A percentile compares a stretch with the other conserved stretches of the same genome.
Conservation (phyloP, 2,329 filamentous ascomycete genomes). For the Aspergillus pseudonomiae region DNA sequence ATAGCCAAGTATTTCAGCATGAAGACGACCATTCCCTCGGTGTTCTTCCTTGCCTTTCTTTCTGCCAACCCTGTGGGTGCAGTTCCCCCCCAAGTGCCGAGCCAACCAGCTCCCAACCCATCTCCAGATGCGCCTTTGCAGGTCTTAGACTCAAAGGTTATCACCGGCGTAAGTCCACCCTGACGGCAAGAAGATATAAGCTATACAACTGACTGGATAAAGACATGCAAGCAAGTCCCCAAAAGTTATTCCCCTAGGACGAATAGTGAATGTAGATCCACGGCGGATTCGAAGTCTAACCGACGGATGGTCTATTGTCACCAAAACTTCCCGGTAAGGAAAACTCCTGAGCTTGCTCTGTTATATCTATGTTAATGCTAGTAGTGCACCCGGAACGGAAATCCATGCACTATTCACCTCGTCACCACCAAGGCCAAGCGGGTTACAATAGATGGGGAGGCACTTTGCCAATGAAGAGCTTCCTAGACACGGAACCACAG, state of each 20-base stretch:
- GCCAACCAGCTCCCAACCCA: neutral
- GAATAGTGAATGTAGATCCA: too few species aligned
- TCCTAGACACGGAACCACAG: neutral
- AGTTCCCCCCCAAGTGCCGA: neutral
- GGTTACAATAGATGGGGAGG: neutral
- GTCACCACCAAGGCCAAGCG: neutral
- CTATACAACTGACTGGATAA: neutral
- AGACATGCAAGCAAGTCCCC: neutral
- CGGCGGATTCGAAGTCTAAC: too few species aligned
- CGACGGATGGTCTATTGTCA: neutral
- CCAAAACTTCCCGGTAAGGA: neutral
- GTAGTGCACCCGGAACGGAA: neutral
- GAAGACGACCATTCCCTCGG: neutral
- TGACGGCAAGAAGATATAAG: neutral
- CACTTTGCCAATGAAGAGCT: neutral
- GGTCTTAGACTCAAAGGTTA: neutral
- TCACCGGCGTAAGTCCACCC: neutral
- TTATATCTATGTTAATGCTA: neutral
- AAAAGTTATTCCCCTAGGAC: too few species aligned
- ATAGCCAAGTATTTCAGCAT: neutral
- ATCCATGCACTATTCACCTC: neutral
- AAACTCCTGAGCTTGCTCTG: neutral
- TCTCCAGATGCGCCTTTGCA: neutral
- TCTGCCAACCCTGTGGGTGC: neutral
- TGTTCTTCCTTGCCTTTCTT: neutral